Base-by-base conservation (phyloP, 2,329 filamentous ascomycete species). In the Colletotrichum sp. region DNA sequence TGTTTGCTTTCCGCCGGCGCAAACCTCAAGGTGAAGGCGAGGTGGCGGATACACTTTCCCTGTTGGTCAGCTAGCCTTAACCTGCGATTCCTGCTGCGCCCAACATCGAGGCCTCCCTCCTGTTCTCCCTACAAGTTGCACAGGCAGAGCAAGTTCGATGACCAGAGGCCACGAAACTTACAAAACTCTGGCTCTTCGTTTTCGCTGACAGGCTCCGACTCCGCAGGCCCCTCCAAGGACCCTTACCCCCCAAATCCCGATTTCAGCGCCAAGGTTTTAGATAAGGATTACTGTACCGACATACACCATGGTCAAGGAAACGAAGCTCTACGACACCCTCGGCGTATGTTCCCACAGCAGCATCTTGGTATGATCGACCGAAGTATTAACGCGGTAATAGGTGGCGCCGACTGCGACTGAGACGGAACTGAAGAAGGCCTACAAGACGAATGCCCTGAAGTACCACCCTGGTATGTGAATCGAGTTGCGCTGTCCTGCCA, bases 371-470 rank as follows among this genome's bases (percentile, higher is more conserved):
- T 25, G 8, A 34, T 7, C 5, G 12, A 16, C 4, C 16, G 6
- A 61, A n/a, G 6, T 62, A 18, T 56, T 58, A 52, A 48, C 28
- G 18, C 56, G 30, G 12, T 28, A 52, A 56, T 79, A 97, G 95
- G 94, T 97, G 80, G 79, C 94, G 80, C 93, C 95, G 78, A 93
- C 91, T 81, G 95, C 94, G 79, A 94, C 94, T 75, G 96, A 98
- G 81, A 89, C 93, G 80, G 94, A 98, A 86, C 88, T 99, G 79
- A 98, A 97, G 89, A 96, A 96, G 82, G 96, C 93, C 80, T 98
- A 97, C 91, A 96, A 95, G 86, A 92, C 93, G 79, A 92, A 93
- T 80, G 95, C 95, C 39, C 87, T 97, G 77, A 97, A 96, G 87
- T 94, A 93, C 85, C 95, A 97, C 83, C 95, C 95, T 83, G 94